Base-by-base conservation (phyloP, 179 eudicot species). In the Corrigiola litoralis region DNA sequence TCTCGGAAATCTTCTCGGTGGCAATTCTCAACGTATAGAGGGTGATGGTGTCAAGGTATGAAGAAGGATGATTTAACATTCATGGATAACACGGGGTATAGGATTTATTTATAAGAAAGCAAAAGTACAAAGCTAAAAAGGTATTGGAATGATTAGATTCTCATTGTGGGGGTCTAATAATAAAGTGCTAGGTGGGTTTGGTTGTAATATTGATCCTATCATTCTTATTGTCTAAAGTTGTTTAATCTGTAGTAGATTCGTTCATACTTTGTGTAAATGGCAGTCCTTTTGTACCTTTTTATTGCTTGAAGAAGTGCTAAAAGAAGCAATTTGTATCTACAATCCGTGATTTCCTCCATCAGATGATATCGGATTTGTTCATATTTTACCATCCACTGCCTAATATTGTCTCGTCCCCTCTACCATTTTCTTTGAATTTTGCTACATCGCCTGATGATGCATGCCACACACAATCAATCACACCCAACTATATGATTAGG, bases 1-100 rank as follows among this genome's bases (percentile, higher is more conserved):
- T 66, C 60, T 91, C n/a, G 94, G 79, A 69, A 84, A 48, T 61
- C 96, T 91, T 53, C 78, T 91, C 13, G 97, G 77, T 76, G 65
- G 87, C 70, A 86, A 80, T 64, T 69, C 79, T 66, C 80, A 75
- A 34, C 53, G 69, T 33, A 34, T 63, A 55, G 84, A 65, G 46
- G 75, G 77, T 20, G 69, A 75, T 58, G 74, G 49, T 53, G 72
- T 80, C 67, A 71, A 77, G 82, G 96, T 85, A 71, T 86, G 89
- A 88, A 58, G 59, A 71, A 49, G 53, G 51, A n/a, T n/a, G n/a
- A n/a, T n/a, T 40, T 45, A 49, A 50, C 2, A 21, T 50, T 20
- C 49, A 65, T 50, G 56, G 33, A 49, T 41, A 9, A 66, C 64
- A 52, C 29, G 41, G 63, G 37, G 58, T 74, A 69, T 46, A 59